phyloP scores from a whole-genome alignment of 805 yeast species.

The Saccharomycopsis sp. region DNA sequence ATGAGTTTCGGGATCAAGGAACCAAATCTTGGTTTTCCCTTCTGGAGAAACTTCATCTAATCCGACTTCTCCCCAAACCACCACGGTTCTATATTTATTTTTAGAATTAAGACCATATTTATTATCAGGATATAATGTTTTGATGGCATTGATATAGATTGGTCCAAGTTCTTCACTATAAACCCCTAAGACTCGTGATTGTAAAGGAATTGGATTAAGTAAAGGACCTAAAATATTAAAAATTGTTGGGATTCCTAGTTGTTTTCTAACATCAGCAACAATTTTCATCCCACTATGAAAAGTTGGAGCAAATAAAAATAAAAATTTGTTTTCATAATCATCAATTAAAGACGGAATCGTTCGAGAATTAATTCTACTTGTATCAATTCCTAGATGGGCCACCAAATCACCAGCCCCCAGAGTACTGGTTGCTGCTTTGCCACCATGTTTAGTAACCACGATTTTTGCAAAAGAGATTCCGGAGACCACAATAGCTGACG shows the following conservation, averaged over 20 bases:
- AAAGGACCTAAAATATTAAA: conserved; percentile 93
- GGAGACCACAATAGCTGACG: conserved; percentile 88
- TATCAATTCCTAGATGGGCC: conserved; percentile 70
- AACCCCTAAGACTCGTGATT: conserved; percentile 83
- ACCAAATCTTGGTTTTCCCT: conserved; percentile 78
- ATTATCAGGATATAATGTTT: conserved; percentile 35
- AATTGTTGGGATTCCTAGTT: conserved; percentile 82
- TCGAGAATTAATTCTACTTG: conserved; percentile 50
- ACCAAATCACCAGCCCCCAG: conserved; percentile 93
- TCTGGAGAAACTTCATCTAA: conserved; percentile 90
- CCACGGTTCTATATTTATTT: conserved; percentile 41
- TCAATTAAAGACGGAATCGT: conserved; percentile 46
- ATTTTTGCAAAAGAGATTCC: conserved; percentile 48
- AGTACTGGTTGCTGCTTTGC: conserved; percentile 87
- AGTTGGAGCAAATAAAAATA: conserved; percentile 85
- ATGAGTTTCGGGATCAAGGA: conserved; percentile 36
- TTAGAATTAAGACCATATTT: conserved; percentile 19
- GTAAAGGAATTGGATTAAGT: conserved; percentile 77
- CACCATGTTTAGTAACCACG: conserved; percentile 89
- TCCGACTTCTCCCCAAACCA: conserved; percentile 89
- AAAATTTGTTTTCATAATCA: conserved; percentile 29
- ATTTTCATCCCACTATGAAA: conserved; percentile 87
- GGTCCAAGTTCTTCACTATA: conserved; percentile 70
- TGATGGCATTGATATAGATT: conserved; percentile 75
- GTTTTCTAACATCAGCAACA: conserved; percentile 68